phyloP scores from a whole-genome alignment of 768 basidiomycete species.

The Lentinula detonsa region DNA sequence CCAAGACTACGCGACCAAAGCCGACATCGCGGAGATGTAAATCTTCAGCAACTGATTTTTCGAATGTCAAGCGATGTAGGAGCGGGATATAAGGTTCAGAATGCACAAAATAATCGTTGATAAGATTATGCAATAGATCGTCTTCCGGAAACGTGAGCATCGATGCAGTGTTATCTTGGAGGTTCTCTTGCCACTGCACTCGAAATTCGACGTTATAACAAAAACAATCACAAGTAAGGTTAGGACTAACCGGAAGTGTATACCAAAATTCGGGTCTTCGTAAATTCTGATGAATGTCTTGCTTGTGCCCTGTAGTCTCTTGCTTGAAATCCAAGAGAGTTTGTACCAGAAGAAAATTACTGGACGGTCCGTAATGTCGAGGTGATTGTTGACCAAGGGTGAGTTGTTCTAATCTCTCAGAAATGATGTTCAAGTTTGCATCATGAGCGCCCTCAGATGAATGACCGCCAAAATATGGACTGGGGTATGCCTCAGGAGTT shows the following conservation, averaged over 20 bases:
- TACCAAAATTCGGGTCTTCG: slow-evolving; percentile 12
- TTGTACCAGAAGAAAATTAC: slow-evolving; percentile 43
- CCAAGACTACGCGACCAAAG: slow-evolving; percentile 39
- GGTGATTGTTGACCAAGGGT: neutral
- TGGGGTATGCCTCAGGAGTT: neutral
- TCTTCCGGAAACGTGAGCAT: slow-evolving; percentile 21
- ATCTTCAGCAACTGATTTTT: slow-evolving; percentile 20
- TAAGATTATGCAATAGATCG: slow-evolving; percentile 31
- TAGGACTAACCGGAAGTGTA: slow-evolving; percentile 17
- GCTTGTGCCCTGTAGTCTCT: slow-evolving; percentile 22
- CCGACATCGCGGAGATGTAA: neutral
- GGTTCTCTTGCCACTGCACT: neutral
- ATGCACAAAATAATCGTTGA: slow-evolving; percentile 43
- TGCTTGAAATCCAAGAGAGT: slow-evolving; percentile 33
- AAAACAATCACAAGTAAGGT: slow-evolving; percentile 8
- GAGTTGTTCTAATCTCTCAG: neutral
- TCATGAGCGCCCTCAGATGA: neutral
- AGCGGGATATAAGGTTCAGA: slow-evolving; percentile 36
- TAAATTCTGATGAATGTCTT: neutral
- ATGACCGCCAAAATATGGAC: neutral
- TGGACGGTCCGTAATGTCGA: slow-evolving; percentile 20
- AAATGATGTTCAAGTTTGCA: neutral
- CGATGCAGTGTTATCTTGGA: neutral
- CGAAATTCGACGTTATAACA: slow-evolving; percentile 6
- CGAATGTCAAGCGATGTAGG: slow-evolving; percentile 47